Evolutionary conservation across 495 filamentous ascomycete genomes (phyloP).

Genomic region (Penicillium robsamsonii): DNA sequence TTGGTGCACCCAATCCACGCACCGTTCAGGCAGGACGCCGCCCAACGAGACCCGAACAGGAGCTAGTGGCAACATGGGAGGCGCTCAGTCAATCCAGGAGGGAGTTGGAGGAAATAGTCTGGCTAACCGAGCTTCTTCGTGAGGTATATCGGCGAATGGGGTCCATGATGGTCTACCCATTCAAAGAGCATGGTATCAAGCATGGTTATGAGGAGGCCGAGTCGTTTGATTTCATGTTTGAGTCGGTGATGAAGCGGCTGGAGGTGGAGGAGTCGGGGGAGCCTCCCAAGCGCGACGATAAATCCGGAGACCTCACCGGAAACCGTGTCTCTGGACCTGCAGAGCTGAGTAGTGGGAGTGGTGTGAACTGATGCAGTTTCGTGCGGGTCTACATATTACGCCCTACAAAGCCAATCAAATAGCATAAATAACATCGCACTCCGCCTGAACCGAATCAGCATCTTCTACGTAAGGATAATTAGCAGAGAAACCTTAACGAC

Average conservation of each 20-base stretch:
- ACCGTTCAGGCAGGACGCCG: conserved; percentile 8
- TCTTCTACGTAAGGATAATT: too few relatives aligned
- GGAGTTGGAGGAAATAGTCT: conserved; percentile 12
- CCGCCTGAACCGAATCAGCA: too few relatives aligned
- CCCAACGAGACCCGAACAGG: conserved; percentile 10
- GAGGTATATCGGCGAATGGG: conserved; percentile 16
- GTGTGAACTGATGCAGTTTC: conserved; percentile 2
- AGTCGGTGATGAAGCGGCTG: conserved; percentile 4
- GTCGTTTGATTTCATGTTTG: conserved; percentile 15
- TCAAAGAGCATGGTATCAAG: conserved; percentile 12
- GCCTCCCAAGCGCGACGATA: conserved; percentile 2
- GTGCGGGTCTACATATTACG: neutral
- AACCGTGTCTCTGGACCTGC: conserved; percentile 4
- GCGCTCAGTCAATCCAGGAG: conserved; percentile 7
- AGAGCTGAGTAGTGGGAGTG: conserved; percentile 7
- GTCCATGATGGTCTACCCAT: conserved; percentile 11
- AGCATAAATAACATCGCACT: too few relatives aligned
- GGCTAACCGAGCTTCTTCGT: conserved; percentile 16
- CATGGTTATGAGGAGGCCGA: conserved; percentile 1
- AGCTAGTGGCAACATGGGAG: conserved; percentile 6
- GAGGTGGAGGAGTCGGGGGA: conserved; percentile 7
- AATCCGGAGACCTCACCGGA: neutral
- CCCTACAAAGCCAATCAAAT: neutral
- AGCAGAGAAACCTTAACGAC: conserved; percentile 7
- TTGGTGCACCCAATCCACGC: conserved; percentile 12